Evolutionary conservation across 768 basidiomycete species (phyloP).

Genomic region (Boletus vermiculosoides): DNA sequence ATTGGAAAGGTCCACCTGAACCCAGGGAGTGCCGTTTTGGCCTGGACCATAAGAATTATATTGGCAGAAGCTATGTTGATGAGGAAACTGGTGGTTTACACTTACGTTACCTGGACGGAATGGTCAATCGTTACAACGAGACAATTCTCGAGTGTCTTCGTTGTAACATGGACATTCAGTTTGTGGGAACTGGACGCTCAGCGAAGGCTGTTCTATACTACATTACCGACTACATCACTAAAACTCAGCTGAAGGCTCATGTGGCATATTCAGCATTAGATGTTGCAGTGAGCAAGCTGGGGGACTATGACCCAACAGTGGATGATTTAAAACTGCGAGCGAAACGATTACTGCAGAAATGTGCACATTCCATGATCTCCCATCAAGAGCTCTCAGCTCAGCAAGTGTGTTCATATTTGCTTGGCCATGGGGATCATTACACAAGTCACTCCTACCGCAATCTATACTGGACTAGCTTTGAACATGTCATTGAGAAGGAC

Average conservation of each 20-base stretch:
- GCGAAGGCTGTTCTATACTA: not conserved
- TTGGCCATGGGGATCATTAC: not conserved
- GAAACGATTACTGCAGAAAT: not conserved
- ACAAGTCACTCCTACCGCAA: not conserved
- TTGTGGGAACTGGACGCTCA: rapidly evolving
- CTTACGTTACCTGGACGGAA: not conserved
- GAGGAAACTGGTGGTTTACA: rapidly evolving
- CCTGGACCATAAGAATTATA: not conserved
- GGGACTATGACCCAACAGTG: not conserved
- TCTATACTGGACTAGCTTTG: not conserved
- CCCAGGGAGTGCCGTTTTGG: not conserved
- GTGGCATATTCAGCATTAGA: not conserved
- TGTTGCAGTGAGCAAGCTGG: not conserved
- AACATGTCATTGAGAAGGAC: too few relatives aligned
- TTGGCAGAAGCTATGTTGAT: not conserved
- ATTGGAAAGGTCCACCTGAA: not conserved
- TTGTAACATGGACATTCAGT: too few relatives aligned
- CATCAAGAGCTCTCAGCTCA: not conserved
- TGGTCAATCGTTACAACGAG: not conserved
- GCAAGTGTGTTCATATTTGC: not conserved
- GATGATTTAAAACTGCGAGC: not conserved
- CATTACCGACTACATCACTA: not conserved
- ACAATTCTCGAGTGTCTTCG: not conserved
- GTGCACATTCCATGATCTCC: not conserved
- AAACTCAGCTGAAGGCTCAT: not conserved